Percentiles rank a stretch among this genome's conserved stretches.
phyloP scores from a whole-genome alignment of 192 early-diverging fungal species.

The Podila horticola region DNA sequence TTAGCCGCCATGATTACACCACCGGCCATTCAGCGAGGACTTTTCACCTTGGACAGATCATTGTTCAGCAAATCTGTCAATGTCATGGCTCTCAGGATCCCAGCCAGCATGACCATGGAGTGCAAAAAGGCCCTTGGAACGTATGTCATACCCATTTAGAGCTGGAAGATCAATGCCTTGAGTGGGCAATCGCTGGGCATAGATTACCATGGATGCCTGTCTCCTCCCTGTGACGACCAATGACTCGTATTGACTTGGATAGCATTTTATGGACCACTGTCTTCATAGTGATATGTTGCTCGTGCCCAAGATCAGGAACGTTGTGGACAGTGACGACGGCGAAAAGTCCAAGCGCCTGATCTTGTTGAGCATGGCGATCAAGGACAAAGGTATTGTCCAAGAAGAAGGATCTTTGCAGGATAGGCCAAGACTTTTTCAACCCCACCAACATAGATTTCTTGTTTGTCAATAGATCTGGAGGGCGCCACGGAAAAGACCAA shows the following conservation, averaged over 20 bases:
- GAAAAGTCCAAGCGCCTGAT: conserved; percentile 61
- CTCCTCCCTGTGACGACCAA: not conserved
- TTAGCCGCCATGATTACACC: conserved; percentile 42
- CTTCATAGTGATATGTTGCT: conserved; percentile 64
- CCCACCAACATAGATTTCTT: not conserved
- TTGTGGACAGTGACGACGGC: conserved; percentile 63
- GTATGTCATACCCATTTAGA: conserved; percentile 15
- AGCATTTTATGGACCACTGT: not conserved
- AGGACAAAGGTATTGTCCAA: conserved; percentile 28
- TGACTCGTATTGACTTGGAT: conserved; percentile 2
- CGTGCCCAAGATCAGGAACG: conserved; percentile 72
- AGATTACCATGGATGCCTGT: not conserved
- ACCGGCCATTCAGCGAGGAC: conserved; percentile 74
- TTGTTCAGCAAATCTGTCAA: conserved; percentile 69
- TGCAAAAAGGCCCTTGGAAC: conserved; percentile 55
- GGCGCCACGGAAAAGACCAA: conserved; percentile 59
- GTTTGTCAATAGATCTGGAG: conserved; percentile 43
- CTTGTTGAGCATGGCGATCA: conserved; percentile 58
- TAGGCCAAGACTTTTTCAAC: not conserved
- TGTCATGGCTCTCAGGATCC: conserved; percentile 75
- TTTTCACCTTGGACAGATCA: conserved; percentile 72
- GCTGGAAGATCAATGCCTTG: too few relatives aligned
- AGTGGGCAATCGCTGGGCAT: not conserved
- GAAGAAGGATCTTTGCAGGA: not conserved
- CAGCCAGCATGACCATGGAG: conserved; percentile 61